These are phyloP conservation scores for Chaetomium strumarium DNA, from an alignment of 2,329 filamentous ascomycete species.

Conservation along the genomic window DNA sequence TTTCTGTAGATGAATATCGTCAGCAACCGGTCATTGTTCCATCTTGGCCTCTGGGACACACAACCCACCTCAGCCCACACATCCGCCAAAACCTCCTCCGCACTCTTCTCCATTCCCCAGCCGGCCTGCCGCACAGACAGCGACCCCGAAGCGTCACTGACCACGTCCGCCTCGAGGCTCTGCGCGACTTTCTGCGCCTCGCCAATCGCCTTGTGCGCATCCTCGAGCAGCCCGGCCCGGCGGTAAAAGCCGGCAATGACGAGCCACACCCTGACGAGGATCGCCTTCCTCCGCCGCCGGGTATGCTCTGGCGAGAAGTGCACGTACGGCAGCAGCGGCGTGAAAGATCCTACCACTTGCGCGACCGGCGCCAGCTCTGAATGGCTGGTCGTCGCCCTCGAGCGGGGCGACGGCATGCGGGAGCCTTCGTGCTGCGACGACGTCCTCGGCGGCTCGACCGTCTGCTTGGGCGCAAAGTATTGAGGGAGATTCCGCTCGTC, in stretches of 20 bases:
- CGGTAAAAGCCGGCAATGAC: constrained; percentile 86
- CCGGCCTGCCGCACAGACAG: constrained; percentile 57
- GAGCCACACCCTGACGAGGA: constrained; percentile 78
- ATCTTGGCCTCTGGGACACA: background rate
- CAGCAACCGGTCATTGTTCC: constrained; percentile 18
- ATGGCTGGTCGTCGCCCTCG: background rate
- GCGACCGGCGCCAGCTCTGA: background rate
- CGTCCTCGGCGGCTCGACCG: constrained; percentile 2
- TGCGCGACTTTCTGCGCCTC: constrained; percentile 77
- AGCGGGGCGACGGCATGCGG: constrained; percentile 5
- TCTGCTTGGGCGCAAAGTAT: constrained; percentile 4
- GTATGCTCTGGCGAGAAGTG: constrained; percentile 51
- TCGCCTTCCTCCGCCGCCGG: constrained; percentile 42
- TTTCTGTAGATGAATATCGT: constrained; percentile 41
- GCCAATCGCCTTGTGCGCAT: constrained; percentile 70
- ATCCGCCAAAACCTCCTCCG: constrained; percentile 81
- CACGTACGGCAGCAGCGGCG: constrained; percentile 45
- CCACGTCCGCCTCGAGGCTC: constrained; percentile 61
- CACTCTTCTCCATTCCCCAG: constrained; percentile 76
- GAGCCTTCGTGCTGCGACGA: background rate
- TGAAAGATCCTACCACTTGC: constrained; percentile 38
- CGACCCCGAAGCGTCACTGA: constrained; percentile 56
- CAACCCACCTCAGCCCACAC: constrained; percentile 68
- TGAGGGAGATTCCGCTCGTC: constrained; percentile 28
- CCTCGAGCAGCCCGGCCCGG: constrained; percentile 70